Evolutionary conservation across 1,284 basidiomycete genomes (phyloP), one percentile per base, ranked within the genome.

Genomic region (Cutaneotrichosporon mucoides): DNA sequence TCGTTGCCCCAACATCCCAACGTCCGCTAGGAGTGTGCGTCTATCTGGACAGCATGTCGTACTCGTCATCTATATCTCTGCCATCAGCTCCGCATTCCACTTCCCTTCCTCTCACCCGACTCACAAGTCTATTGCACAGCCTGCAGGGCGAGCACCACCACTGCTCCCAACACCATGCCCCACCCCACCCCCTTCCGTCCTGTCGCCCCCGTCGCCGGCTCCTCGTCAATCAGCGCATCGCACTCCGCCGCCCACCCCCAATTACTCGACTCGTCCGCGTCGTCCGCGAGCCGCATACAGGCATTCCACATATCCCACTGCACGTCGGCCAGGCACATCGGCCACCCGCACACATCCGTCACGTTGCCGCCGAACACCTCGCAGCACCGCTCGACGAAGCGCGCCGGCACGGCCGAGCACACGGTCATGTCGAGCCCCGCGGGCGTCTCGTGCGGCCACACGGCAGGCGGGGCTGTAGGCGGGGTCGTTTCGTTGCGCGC

Each of bases 291-390:
- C 5, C 34, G 46, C 46, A 48, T 48, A 12, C 46, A 48, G 33
- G 46, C 33, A 9, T 48, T 48, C 46, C 46, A 48, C 46, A 48
- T 48, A 24, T 48, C 46, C 46, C 46, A 48, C 34, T 36, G 46
- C 46, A 48, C 46, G 34, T 48, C 46, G 2, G 46, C 46, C 6
- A 48, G 34, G 13, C 46, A 48, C 46, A 48, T 48, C 33, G 46
- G 46, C 46, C 46, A 48, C 34, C 46, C 46, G 46, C 46, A 48
- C 33, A 48, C 46, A 24, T 13, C 13, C 10, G 33, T 48, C 24
- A 48, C 4, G 33, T 48, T 48, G 11, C 46, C 46, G 13, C 46
- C 34, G 34, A 48, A 48, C 24, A 48, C 46, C 13, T 12, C 46
- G 13, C 46, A 48, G 34, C 46, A 48, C 6, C 46, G 46, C 11